Evolutionary conservation across 208 protist species (phyloP).

Genomic region (Acanthamoeba culbertsoni): DNA sequence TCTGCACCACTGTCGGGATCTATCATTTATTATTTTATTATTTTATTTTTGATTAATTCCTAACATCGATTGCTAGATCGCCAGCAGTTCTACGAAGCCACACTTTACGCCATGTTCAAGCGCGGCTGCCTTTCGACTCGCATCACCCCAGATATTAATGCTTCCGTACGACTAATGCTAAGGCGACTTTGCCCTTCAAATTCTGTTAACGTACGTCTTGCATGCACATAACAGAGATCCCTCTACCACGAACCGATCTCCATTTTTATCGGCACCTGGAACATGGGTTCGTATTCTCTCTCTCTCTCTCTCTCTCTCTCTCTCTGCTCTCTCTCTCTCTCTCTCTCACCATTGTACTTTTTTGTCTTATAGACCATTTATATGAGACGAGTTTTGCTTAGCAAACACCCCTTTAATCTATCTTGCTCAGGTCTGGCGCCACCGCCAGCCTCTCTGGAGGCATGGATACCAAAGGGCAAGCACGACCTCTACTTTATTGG

Average conservation of each 20-base stretch:
- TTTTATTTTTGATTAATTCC: neutral
- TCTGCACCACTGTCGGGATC: too few species aligned
- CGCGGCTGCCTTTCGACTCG: neutral
- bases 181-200: too few species aligned
- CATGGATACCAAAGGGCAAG: conserved; percentile 42
- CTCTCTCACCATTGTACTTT: neutral
- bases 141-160: neutral
- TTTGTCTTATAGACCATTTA: too few species aligned
- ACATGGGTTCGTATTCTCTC: neutral
- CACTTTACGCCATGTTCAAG: neutral
- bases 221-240: neutral
- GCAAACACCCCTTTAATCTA: too few species aligned
- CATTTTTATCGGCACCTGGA: conserved; percentile 42
- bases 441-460: conserved; percentile 36
- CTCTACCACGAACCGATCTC: conserved; percentile 30
- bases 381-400: too few species aligned
- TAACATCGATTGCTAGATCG: neutral
- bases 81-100: conserved; percentile 45
- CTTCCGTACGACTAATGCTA: neutral
- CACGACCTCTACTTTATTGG: conserved; percentile 58
- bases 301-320: neutral
- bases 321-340: neutral
- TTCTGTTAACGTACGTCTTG: neutral
- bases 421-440: neutral
- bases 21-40: conserved; percentile 23